Conservation (phyloP, 2,329 filamentous ascomycete genomes). For the Botrytis cinerea region DNA sequence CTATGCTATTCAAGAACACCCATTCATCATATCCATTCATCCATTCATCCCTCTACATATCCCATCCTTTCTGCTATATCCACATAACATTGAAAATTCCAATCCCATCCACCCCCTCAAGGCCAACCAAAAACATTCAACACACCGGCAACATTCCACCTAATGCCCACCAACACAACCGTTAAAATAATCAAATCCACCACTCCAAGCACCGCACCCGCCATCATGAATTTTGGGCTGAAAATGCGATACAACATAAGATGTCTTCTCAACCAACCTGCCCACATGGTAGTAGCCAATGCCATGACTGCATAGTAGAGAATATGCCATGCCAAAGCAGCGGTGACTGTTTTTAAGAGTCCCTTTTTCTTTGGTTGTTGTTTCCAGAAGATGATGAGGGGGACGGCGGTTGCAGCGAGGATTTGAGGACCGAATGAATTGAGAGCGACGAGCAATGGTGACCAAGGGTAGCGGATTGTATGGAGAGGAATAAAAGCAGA, state of each 20-base stretch:
- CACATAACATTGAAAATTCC: background rate
- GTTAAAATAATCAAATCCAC: slow-evolving; percentile 74
- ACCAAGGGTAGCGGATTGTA: slow-evolving; percentile 85
- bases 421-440: slow-evolving; percentile 93
- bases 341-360: slow-evolving; percentile 58
- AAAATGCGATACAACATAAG: slow-evolving; percentile 98
- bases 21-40: background rate
- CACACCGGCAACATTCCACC: slow-evolving; percentile 76
- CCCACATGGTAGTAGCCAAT: slow-evolving; percentile 86
- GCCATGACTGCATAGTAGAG: slow-evolving; percentile 82
- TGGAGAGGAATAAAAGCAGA: slow-evolving; percentile 86
- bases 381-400: slow-evolving; percentile 87
- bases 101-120: slow-evolving; percentile 16
- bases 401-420: slow-evolving; percentile 75
- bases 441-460: slow-evolving; percentile 74
- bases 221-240: slow-evolving; percentile 85
- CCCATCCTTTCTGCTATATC: background rate
- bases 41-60: background rate
- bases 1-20: slow-evolving; percentile 17
- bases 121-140: slow-evolving; percentile 81
- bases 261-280: slow-evolving; percentile 82
- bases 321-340: slow-evolving; percentile 72
- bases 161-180: slow-evolving; percentile 71
- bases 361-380: slow-evolving; percentile 66
- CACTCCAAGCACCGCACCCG: slow-evolving; percentile 67